Evolutionary conservation across 2,329 filamentous ascomycete species (phyloP), one percentile per base, ranked within the genome.

Genomic region (Sporothrix protearum): DNA sequence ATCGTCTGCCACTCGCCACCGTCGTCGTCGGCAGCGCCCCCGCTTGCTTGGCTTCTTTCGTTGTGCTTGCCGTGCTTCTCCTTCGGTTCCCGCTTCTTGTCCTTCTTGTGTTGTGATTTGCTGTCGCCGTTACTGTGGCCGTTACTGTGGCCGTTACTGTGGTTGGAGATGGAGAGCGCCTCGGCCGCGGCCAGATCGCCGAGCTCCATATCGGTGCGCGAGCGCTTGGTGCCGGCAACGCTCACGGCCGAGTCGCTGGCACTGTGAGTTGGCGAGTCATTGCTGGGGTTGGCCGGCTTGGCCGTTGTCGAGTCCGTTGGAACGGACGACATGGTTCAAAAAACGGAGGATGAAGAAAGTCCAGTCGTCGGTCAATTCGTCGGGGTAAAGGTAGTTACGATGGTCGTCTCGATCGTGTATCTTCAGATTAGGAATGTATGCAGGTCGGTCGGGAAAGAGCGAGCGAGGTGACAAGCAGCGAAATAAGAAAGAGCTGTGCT

Each of bases 1-100:
- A 89, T 84, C 22, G 83, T 85, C 76, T 88, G 82, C 88, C 88
- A 89, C 71, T 78, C 78, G 16, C 72, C 76, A 28, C 76, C 74
- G 25, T 77, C 77, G 8, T 78, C 77, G 42, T 69, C 9, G 10
- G 2, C 47, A 49, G 22, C 55, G 28, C 28, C 55, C 3, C n/a
- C 28, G 7, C 25, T 42, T 16, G 68, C 12, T 28, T 28, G 42
- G 57, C 25, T 2, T 10, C 25, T 2, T 10, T 12, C n/a, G 45
- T 2, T 25, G 1, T 14, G 25, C 49, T 30, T 33, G 30, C 28
- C 25, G 33, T 42, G 25, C 33, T n/a, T 47, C 16, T 8, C 36
- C 28, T 39, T 53, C 22, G 51, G 53, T 9, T 55, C 57, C 28
- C 28, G 12, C 55, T 68, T 55, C 49, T 68, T 67, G 39, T 66